A percentile compares a stretch with the other conserved stretches of the same genome.
These are phyloP conservation scores for Adenanthera pavonina DNA, from an alignment of 306 rosid genomes.

Conservation along the genomic window DNA sequence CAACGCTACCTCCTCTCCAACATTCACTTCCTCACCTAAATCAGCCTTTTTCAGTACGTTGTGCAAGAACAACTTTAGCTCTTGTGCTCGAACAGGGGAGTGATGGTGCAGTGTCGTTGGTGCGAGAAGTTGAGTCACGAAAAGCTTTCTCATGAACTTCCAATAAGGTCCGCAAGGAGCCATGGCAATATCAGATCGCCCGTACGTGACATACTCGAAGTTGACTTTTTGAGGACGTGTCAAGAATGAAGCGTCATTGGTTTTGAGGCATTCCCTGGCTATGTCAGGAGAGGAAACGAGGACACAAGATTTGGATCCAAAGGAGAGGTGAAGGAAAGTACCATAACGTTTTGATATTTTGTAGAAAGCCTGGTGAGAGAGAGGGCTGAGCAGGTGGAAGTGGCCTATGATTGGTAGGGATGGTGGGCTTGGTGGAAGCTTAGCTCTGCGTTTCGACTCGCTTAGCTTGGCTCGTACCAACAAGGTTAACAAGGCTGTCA, in stretches of 20 bases:
- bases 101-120: conserved; percentile 39
- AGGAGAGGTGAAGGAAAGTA: conserved; percentile 44
- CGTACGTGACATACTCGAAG: conserved; percentile 45
- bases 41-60: neutral
- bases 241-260: conserved; percentile 43
- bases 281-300: conserved; percentile 51
- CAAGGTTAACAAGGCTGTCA: conserved; percentile 4
- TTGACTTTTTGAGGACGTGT: conserved; percentile 40
- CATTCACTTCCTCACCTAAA: conserved; percentile 32
- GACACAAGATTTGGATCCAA: conserved; percentile 47
- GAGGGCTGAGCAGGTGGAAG: conserved; percentile 37
- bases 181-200: conserved; percentile 38
- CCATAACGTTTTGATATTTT: conserved; percentile 50
- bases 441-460: neutral
- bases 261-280: conserved; percentile 51
- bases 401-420: conserved; percentile 55
- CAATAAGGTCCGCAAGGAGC: conserved; percentile 59
- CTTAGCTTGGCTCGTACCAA: conserved; percentile 8
- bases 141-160: conserved; percentile 59
- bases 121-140: conserved; percentile 50
- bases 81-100: conserved; percentile 38
- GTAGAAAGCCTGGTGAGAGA: conserved; percentile 49
- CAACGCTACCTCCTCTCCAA: conserved; percentile 40
- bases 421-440: conserved; percentile 45
- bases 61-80: conserved; percentile 6